phyloP scores from a whole-genome alignment of 306 rosid genomes.

The Alnus rubra region DNA sequence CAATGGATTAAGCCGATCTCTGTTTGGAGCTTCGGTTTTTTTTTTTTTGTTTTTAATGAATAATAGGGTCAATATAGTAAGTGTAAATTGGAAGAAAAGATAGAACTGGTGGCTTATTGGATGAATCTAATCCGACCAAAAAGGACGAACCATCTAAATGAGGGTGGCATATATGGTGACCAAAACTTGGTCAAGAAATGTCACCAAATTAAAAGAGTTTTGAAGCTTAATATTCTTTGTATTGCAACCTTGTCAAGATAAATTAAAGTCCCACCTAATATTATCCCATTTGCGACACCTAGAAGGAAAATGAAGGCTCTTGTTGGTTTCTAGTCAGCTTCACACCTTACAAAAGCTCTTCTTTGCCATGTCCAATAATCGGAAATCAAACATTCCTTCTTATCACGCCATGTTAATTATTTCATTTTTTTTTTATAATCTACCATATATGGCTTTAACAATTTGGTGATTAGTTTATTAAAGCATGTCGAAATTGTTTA shows the following conservation, averaged over 20 bases:
- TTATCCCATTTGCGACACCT: conserved; percentile 14
- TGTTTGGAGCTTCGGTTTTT: too few species aligned
- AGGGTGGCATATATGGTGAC: neutral
- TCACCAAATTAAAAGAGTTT: neutral
- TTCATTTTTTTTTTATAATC: neutral
- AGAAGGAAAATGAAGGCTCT: neutral
- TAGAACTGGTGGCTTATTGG: neutral
- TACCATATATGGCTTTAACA: neutral
- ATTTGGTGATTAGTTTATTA: neutral
- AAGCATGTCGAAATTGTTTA: too few species aligned
- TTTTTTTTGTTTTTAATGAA: too few species aligned
- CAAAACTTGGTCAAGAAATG: neutral
- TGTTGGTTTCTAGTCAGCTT: conserved; percentile 31
- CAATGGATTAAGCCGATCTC: too few species aligned
- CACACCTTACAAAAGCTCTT: conserved; percentile 19
- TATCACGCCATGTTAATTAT: neutral
- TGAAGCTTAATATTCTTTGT: neutral
- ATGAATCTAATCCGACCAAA: neutral
- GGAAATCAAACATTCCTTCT: neutral
- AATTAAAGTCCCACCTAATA: neutral
- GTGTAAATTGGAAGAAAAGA: neutral
- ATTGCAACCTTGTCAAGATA: neutral
- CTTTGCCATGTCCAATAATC: conserved; percentile 2
- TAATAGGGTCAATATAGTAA: too few species aligned
- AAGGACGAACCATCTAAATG: neutral